Evolutionary conservation across 495 filamentous ascomycete species (phyloP).

Genomic region (Talaromyces adpressus): DNA sequence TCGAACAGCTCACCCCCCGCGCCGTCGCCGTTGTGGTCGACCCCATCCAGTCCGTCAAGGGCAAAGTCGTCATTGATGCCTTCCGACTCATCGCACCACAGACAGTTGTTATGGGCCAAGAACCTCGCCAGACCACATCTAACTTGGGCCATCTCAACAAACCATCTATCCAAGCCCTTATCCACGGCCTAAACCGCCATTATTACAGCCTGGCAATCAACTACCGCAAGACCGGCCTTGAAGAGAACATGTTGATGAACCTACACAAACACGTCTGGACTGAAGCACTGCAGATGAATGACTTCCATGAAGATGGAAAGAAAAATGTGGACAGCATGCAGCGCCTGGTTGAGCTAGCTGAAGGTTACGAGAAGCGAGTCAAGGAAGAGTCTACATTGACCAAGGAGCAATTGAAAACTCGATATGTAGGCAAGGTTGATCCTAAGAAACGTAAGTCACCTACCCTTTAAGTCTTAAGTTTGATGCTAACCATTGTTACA

Average conservation of each 20-base stretch:
- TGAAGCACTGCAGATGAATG: constrained; percentile 92
- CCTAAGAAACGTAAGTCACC: constrained; percentile 81
- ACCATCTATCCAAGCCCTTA: constrained; percentile 97
- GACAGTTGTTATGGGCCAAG: constrained; percentile 95
- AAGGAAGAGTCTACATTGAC: constrained; percentile 96
- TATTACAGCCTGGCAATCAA: constrained; percentile 99
- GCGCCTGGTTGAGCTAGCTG: constrained; percentile 79
- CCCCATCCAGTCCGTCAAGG: constrained; percentile 98
- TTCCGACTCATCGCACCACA: constrained; percentile 99
- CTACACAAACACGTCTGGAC: constrained; percentile 99
- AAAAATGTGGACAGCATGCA: constrained; percentile 81
- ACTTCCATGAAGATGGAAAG: constrained; percentile 78
- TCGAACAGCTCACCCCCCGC: constrained; percentile 93
- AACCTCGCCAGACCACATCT: constrained; percentile 95
- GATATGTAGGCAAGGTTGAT: constrained; percentile 98
- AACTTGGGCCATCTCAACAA: constrained; percentile 98
- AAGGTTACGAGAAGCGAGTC: constrained; percentile 96
- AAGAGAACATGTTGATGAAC: constrained; percentile 99
- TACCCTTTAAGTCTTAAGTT: not conserved
- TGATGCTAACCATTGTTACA: constrained; percentile 25
- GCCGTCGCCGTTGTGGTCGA: constrained; percentile 97
- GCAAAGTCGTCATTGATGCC: constrained; percentile 98
- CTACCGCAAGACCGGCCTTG: constrained; percentile 93
- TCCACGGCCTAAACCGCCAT: constrained; percentile 94
- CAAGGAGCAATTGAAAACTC: constrained; percentile 95